Evolutionary conservation across 2,329 filamentous ascomycete species (phyloP), one percentile per base, ranked within the genome.

Genomic region (Arthroderma sp.): DNA sequence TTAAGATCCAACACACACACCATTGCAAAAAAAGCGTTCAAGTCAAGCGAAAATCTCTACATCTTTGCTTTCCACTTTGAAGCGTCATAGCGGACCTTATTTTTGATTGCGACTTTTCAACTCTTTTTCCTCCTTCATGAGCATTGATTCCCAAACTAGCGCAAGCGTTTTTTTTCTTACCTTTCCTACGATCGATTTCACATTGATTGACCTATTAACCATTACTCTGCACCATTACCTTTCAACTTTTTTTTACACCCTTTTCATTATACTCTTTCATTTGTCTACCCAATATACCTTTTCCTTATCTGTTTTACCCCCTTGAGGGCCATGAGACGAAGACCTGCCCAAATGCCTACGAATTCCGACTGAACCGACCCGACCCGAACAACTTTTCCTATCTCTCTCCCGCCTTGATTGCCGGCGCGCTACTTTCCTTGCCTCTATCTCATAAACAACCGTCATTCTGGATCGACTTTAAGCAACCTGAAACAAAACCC

Each of bases 211-310:
- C 19, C 25, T n/a, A 51, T 25, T 31, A 25, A 49, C 23, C 43
- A 49, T 13, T 51, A 51, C 25, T 31, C 44, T 51, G 44, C 44
- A 51, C 44, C 25, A 51, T 51, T 51, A 51, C 25, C 44, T 25
- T n/a, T n/a, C n/a, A n/a, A n/a, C n/a, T n/a, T n/a, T n/a, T n/a
- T n/a, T n/a, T n/a, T n/a, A n/a, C n/a, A n/a, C n/a, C 44, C 4
- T 49, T 51, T 51, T 51, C 25, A 51, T 15, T n/a, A 4, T 19
- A 31, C 25, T n/a, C 9, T 51, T 51, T 51, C 44, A 25, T 51
- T 51, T 51, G 44, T 51, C 35, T 38, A 38, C 9, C 13, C 44
- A 8, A 51, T 51, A 51, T 51, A 51, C 44, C 44, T 51, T n/a
- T 51, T 51, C 13, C 41, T 23, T 21, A 44, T 19, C 41, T 44